A percentile compares a stretch with the other conserved stretches of the same genome.
Conservation (phyloP, 1,139 yeast genomes). For the Debaryomyces sp. region DNA sequence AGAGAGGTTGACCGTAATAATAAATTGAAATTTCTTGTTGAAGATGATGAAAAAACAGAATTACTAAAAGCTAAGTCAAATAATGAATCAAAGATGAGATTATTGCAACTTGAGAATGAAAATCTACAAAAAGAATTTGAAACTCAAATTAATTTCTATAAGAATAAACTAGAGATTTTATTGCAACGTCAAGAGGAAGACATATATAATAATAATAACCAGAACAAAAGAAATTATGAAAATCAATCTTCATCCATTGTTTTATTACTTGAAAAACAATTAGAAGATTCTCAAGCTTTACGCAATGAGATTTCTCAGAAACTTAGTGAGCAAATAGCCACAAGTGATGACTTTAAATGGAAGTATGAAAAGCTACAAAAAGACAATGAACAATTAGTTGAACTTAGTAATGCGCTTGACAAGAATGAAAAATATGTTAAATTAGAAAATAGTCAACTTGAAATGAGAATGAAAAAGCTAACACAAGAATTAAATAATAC, state of each 20-base stretch:
- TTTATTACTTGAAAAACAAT: slow-evolving; percentile 35
- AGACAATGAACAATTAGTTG: slow-evolving; percentile 15
- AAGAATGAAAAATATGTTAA: slow-evolving; percentile 20
- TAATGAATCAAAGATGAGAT: slow-evolving; percentile 37
- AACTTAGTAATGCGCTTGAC: slow-evolving; percentile 15
- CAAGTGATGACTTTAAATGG: slow-evolving; percentile 14
- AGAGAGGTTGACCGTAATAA: slow-evolving; percentile 28
- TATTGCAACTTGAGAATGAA: slow-evolving; percentile 39
- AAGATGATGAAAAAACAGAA: slow-evolving; percentile 38
- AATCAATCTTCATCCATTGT: slow-evolving; percentile 21
- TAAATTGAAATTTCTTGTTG: slow-evolving; percentile 20
- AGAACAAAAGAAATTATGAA: slow-evolving; percentile 1
- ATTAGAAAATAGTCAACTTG: slow-evolving; percentile 25
- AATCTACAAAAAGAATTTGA: slow-evolving; percentile 34
- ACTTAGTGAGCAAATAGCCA: slow-evolving; percentile 19
- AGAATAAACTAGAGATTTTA: slow-evolving; percentile 23
- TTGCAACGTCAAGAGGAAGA: slow-evolving; percentile 10
- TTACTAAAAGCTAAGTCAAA: slow-evolving; percentile 31
- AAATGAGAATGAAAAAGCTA: slow-evolving; percentile 22
- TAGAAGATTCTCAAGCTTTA: slow-evolving; percentile 31
- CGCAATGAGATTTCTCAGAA: slow-evolving; percentile 26
- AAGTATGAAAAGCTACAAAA: slow-evolving; percentile 14
- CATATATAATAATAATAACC: slow-evolving; percentile 2
- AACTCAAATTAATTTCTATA: slow-evolving; percentile 30
- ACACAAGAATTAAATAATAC: slow-evolving; percentile 28